Percentiles rank a stretch among this genome's conserved stretches.
Conservation (phyloP, 352 stramenopile species). For the Globisporangium splendens region DNA sequence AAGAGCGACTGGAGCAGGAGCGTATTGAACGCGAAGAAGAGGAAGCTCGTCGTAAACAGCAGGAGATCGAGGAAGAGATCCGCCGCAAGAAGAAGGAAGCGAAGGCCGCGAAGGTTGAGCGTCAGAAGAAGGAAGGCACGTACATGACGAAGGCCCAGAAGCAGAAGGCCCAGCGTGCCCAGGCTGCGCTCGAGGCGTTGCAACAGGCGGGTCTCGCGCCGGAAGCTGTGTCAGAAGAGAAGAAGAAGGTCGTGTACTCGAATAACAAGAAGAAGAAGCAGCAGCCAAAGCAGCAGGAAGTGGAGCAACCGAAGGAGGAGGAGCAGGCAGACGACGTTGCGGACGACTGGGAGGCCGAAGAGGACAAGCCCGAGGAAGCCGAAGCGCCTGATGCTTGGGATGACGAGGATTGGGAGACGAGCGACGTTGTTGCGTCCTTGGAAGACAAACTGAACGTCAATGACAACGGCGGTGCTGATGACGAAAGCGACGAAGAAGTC, state of each 20-base stretch:
- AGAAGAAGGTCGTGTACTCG: conserved; percentile 90
- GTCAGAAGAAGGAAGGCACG: conserved; percentile 95
- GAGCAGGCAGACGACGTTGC: conserved; percentile 61
- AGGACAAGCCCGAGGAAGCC: conserved; percentile 44
- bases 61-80: conserved; percentile 52
- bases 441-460: conserved; percentile 73
- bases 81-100: conserved; percentile 82
- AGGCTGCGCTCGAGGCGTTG: conserved; percentile 91
- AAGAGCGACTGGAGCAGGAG: conserved; percentile 71
- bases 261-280: conserved; percentile 85
- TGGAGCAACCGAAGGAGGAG: conserved; percentile 27
- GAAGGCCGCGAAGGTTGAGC: conserved; percentile 86
- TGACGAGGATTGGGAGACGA: conserved; percentile 81
- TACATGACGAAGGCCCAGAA: conserved; percentile 99
- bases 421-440: conserved; percentile 69
- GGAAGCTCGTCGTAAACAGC: conserved; percentile 39
- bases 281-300: conserved; percentile 25
- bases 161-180: conserved; percentile 86
- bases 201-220: conserved; percentile 87
- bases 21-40: conserved; percentile 67
- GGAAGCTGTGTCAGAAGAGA: conserved; percentile 58
- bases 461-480: conserved; percentile 21
- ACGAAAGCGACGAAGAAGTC: conserved; percentile 76
- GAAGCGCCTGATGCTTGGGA: conserved; percentile 80
- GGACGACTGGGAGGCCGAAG: conserved; percentile 61